phyloP scores from a whole-genome alignment of 768 basidiomycete species.

The Coprinopsis cinerea region DNA sequence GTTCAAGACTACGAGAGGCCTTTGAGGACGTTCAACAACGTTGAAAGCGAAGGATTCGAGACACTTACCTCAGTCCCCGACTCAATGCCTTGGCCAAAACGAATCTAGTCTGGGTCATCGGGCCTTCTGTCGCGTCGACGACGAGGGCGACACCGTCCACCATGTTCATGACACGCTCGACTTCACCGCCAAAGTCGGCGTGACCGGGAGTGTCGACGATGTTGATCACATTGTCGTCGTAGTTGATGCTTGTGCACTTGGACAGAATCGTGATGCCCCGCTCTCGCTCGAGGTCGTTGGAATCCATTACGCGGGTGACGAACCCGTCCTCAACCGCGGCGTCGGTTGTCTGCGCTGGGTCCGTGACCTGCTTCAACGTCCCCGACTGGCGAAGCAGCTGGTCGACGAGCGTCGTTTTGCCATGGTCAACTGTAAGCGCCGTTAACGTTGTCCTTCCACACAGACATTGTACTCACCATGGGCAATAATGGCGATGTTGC shows the following conservation, averaged over 20 bases:
- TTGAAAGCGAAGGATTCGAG: not conserved
- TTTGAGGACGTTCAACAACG: constrained; percentile 12
- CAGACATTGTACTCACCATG: constrained; percentile 32
- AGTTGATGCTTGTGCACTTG: constrained; percentile 49
- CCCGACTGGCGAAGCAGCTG: constrained; percentile 46
- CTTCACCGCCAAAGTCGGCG: constrained; percentile 59
- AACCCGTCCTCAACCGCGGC: constrained; percentile 25
- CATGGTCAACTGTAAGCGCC: constrained; percentile 38
- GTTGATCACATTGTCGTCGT: constrained; percentile 45
- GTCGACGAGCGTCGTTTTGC: constrained; percentile 49
- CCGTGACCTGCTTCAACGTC: constrained; percentile 33
- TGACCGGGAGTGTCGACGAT: constrained; percentile 61
- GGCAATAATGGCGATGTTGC: constrained; percentile 46
- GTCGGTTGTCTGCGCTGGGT: constrained; percentile 20
- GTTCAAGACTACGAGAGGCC: constrained; percentile 46
- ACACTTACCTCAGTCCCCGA: constrained; percentile 34
- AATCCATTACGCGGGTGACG: constrained; percentile 45
- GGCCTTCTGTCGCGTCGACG: constrained; percentile 55
- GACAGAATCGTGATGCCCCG: constrained; percentile 59
- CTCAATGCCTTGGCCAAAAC: constrained; percentile 42
- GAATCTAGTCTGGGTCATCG: constrained; percentile 55
- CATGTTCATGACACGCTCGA: constrained; percentile 56
- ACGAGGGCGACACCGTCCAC: constrained; percentile 57
- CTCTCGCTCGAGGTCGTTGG: constrained; percentile 49
- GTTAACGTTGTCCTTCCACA: not conserved